These are phyloP conservation scores for Epicoccum sorghinum DNA, from an alignment of 2,329 filamentous ascomycete species.

Conservation along the genomic window DNA sequence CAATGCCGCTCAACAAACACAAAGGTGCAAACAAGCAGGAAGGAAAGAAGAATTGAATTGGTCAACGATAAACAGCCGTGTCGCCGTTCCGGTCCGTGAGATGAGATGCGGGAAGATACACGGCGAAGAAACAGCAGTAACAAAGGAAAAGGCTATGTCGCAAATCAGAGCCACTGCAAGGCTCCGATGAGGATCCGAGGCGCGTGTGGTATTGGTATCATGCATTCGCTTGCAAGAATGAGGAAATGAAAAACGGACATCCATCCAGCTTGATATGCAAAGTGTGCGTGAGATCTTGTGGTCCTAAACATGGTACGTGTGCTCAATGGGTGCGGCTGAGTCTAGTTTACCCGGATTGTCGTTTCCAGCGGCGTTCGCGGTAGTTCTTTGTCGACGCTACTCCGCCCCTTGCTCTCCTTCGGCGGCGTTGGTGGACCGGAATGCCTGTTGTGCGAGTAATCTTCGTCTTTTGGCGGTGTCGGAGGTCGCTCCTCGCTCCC, in stretches of 20 bases:
- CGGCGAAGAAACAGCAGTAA: background rate
- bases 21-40: background rate
- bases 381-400: slow-evolving; percentile 43
- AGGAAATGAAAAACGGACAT: slow-evolving; percentile 4
- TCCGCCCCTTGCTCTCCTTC: slow-evolving; percentile 43
- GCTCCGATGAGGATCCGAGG: background rate
- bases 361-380: slow-evolving; percentile 44
- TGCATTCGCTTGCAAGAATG: slow-evolving; percentile 20
- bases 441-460: slow-evolving; percentile 24
- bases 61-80: background rate
- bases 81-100: slow-evolving; percentile 4
- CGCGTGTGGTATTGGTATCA: slow-evolving; percentile 14
- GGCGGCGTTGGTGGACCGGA: slow-evolving; percentile 48
- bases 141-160: background rate
- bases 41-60: background rate
- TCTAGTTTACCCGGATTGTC: slow-evolving; percentile 40
- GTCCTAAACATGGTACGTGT: slow-evolving; percentile 9
- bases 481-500: slow-evolving; percentile 39
- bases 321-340: background rate
- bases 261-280: slow-evolving; percentile 14
- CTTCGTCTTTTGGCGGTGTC: slow-evolving; percentile 39
- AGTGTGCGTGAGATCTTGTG: slow-evolving; percentile 12
- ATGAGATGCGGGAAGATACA: background rate
- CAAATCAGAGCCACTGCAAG: background rate
- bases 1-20: slow-evolving; percentile 8